Conservation (phyloP, 2,329 filamentous ascomycete genomes). For the Colletotrichum sp. region DNA sequence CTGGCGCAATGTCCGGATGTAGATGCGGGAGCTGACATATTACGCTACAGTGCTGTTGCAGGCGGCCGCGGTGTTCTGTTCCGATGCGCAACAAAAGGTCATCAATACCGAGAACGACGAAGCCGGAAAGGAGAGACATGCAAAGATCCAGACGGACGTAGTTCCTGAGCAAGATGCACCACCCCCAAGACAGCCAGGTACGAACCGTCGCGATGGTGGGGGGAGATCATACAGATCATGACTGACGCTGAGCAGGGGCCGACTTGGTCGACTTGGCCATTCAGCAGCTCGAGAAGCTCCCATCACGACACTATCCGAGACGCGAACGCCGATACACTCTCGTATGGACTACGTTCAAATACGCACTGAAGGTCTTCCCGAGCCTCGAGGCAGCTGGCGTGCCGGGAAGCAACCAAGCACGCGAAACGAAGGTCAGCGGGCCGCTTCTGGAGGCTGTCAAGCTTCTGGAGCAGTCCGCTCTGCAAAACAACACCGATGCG, state of each 20-base stretch:
- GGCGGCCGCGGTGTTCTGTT: constrained; percentile 40
- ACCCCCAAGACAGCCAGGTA: constrained; percentile 42
- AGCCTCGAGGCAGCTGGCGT: constrained; percentile 54
- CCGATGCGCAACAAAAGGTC: constrained; percentile 44
- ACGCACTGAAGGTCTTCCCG: constrained; percentile 54
- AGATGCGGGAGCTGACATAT: constrained; percentile 8
- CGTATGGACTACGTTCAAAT: constrained; percentile 47
- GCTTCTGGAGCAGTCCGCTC: constrained; percentile 57
- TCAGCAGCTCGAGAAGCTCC: constrained; percentile 54
- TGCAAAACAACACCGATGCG: constrained; percentile 76
- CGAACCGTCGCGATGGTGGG: not conserved
- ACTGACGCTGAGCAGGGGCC: constrained; percentile 42
- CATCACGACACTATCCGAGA: constrained; percentile 48
- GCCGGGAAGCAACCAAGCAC: constrained; percentile 34
- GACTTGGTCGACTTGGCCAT: constrained; percentile 60
- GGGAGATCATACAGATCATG: not conserved
- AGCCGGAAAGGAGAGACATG: constrained; percentile 34
- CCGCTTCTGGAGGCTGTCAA: constrained; percentile 56
- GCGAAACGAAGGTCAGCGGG: constrained; percentile 40
- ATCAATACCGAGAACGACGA: constrained; percentile 35
- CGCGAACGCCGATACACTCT: constrained; percentile 48
- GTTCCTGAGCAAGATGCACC: constrained; percentile 30
- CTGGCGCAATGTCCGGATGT: not conserved
- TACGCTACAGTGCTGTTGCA: constrained; percentile 51
- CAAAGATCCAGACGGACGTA: constrained; percentile 34